phyloP scores from a whole-genome alignment of 208 protist genomes.

The Spongospora subterranea region DNA sequence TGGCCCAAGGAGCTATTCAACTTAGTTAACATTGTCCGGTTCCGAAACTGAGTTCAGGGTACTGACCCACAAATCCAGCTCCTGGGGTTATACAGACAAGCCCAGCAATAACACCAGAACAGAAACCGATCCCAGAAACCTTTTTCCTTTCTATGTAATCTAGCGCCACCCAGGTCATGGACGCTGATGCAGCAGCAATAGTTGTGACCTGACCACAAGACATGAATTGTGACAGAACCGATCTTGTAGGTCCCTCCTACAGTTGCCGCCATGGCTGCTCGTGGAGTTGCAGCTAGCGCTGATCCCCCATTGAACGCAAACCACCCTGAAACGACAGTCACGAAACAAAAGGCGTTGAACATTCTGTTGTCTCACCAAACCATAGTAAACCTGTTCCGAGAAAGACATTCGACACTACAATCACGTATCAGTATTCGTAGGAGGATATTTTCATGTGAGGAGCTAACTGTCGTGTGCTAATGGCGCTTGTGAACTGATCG shows the following conservation, averaged over 20 bases:
- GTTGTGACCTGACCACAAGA: constrained; percentile 6
- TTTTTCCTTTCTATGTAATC: neutral
- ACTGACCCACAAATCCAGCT: neutral
- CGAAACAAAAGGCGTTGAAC: neutral
- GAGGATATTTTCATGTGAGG: neutral
- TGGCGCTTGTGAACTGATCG: neutral
- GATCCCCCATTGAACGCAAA: constrained; percentile 41
- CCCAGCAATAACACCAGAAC: constrained; percentile 8
- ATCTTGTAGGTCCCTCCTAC: neutral
- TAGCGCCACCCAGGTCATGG: neutral
- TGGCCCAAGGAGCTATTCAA: neutral
- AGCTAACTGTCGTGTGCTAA: neutral
- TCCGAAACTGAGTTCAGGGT: no score
- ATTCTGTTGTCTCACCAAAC: neutral
- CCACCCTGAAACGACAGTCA: neutral
- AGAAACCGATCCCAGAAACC: constrained; percentile 43
- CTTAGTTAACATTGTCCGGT: neutral
- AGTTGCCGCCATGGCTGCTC: constrained; percentile 20
- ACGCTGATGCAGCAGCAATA: neutral
- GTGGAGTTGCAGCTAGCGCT: constrained; percentile 12
- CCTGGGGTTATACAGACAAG: neutral
- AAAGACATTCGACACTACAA: constrained; percentile 24
- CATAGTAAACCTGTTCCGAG: constrained; percentile 30
- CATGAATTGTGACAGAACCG: neutral
- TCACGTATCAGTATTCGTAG: neutral